Evolutionary conservation across 1,284 basidiomycete species (phyloP).

Genomic region (Moesziomyces globuligerus): DNA sequence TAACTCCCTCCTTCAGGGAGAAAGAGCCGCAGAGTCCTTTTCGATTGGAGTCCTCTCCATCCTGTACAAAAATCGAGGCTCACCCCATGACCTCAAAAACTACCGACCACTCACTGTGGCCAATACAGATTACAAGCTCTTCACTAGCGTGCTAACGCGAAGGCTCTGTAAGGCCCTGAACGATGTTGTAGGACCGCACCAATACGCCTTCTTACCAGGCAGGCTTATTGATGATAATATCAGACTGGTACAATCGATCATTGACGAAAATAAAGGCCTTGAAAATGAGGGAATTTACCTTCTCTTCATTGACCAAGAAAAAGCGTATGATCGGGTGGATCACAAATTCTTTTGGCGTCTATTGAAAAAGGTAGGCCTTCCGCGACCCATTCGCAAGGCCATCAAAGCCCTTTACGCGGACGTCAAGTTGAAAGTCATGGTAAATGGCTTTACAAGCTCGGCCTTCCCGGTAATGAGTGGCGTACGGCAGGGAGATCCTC

Average conservation of each 20-base stretch:
- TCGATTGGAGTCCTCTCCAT: not conserved
- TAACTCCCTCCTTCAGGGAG: not conserved
- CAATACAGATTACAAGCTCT: constrained; percentile 1
- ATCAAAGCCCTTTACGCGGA: not conserved
- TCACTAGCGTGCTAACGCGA: not conserved
- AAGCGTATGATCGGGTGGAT: constrained; percentile 2
- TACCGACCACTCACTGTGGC: constrained; percentile 1
- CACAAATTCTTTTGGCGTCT: constrained; percentile 2
- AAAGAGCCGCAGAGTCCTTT: not conserved
- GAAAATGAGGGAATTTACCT: not conserved
- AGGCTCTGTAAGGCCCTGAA: not conserved
- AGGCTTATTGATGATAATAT: constrained; percentile 2
- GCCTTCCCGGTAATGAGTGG: not conserved
- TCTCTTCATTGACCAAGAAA: constrained; percentile 2
- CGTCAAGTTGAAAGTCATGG: not conserved
- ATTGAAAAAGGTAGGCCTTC: not conserved
- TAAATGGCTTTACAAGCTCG: not conserved
- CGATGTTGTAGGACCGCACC: not conserved
- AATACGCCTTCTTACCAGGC: constrained; percentile 2
- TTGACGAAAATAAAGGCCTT: not conserved
- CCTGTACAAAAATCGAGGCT: not conserved
- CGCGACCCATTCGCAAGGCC: not conserved
- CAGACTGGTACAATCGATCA: not conserved
- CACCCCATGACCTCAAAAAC: not conserved
- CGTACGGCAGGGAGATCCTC: constrained; percentile 1